Conservation (phyloP, 306 rosid genomes). For the Rosa chinensis region DNA sequence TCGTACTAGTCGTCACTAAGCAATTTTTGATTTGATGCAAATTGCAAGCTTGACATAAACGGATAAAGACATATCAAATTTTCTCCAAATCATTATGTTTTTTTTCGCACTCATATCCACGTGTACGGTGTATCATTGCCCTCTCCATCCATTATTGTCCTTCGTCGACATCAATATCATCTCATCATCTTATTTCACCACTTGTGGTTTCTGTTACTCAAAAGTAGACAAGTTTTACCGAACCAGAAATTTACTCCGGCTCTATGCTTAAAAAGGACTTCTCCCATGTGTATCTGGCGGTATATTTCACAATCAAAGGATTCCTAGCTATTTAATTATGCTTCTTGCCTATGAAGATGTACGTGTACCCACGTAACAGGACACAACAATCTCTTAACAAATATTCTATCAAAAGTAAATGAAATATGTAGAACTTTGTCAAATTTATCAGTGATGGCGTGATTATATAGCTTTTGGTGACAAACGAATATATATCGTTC, state of each 20-base stretch:
- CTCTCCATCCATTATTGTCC: background rate
- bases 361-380: too few species aligned
- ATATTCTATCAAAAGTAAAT: too few species aligned
- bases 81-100: background rate
- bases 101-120: background rate
- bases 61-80: background rate
- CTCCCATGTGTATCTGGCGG: background rate
- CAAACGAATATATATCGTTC: too few species aligned
- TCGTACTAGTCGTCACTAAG: background rate
- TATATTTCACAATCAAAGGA: background rate
- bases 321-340: background rate
- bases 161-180: background rate
- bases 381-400: too few species aligned
- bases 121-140: background rate
- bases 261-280: background rate
- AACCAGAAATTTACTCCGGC: background rate
- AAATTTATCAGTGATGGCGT: too few species aligned
- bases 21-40: background rate
- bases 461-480: too few species aligned
- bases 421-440: too few species aligned
- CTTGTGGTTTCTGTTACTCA: background rate
- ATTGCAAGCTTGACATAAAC: background rate
- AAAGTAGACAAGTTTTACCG: background rate
- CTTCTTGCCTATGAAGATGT: background rate
- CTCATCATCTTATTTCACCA: background rate